phyloP scores from a whole-genome alignment of 768 basidiomycete species.

The Guyanaporus albipodus region DNA sequence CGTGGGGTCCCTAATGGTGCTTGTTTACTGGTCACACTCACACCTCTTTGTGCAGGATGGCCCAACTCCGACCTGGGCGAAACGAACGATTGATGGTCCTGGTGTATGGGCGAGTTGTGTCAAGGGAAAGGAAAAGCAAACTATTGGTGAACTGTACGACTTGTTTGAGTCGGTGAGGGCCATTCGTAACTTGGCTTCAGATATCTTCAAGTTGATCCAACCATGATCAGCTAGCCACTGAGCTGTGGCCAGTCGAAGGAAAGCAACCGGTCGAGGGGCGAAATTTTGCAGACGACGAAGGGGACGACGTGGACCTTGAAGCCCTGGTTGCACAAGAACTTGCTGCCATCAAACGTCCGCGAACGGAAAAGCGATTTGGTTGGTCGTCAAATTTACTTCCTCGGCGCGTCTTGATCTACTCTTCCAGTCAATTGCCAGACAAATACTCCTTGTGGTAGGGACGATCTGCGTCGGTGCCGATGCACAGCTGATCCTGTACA shows the following conservation, averaged over 20 bases:
- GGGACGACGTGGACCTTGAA: conserved; percentile 54
- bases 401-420: conserved; percentile 1
- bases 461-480: not conserved
- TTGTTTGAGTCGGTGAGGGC: conserved; percentile 74
- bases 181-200: conserved; percentile 3
- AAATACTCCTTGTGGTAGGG: conserved; percentile 73
- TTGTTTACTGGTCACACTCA: conserved; percentile 3
- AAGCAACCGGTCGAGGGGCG: conserved; percentile 22
- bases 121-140: conserved; percentile 78
- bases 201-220: conserved; percentile 10
- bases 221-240: conserved; percentile 54
- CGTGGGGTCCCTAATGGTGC: conserved; percentile 29
- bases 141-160: conserved; percentile 73
- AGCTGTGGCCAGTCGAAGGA: conserved; percentile 59
- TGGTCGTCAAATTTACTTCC: not conserved
- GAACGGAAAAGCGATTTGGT: conserved; percentile 65
- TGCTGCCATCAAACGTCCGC: conserved; percentile 63
- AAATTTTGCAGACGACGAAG: conserved; percentile 33
- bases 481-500: conserved; percentile 24
- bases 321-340: conserved; percentile 70
- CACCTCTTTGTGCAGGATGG: conserved; percentile 47
- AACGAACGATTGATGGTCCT: conserved; percentile 68
- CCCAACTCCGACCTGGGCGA: conserved; percentile 56
- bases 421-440: conserved; percentile 68
- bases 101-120: conserved; percentile 86